Base-by-base conservation (phyloP, 1,284 basidiomycete genomes). In the Ustilago trichophora region DNA sequence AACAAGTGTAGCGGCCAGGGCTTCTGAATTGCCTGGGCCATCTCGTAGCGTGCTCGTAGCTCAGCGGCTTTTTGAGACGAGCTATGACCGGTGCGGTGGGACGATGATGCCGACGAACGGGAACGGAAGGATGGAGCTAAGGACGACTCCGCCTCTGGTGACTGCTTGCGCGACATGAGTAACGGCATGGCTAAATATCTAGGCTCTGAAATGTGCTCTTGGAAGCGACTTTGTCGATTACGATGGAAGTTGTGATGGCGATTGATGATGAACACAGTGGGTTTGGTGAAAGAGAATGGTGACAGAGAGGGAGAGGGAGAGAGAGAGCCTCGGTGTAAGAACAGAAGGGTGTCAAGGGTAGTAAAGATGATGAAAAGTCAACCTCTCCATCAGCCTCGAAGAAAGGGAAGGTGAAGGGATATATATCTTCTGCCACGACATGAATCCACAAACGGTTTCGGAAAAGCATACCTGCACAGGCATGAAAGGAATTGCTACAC, bases 1-100 rank as follows among this genome's bases (percentile, higher is more conserved):
- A 68, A 46, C 46, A 68, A 27, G 21, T 68, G 65, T 16, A 68
- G 18, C 2, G 65, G 65, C 65, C 65, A 68, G 3, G 65, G 65
- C 43, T 68, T 68, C 25, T 68, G 65, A 9, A 68, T 62, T 19
- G 65, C 65, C 40, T 68, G 65, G 9, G 65, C 65, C 65, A 68
- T 68, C 33, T 68, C 65, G 42, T 62, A 68, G 16, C 65, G 33
- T 4, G 65, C 65, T 2, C 58, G 48, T 8, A 68, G 33, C 41
- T 68, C 65, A 15, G 54, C 40, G 8, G 58, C 49, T 22, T 45
- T 47, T 10, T 48, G 46, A 13, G 60, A 57, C 0, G 54, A 57
- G 6, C 43, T 31, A 4, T 37, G 43, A 21, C 22, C 40, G n/a
- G 50, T 48, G 19, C 8, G 51, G 32, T 32, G 38, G 7, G 40